Base-by-base conservation (phyloP, 129 eudicot genomes). In the Chrysanthemum seticuspe region DNA sequence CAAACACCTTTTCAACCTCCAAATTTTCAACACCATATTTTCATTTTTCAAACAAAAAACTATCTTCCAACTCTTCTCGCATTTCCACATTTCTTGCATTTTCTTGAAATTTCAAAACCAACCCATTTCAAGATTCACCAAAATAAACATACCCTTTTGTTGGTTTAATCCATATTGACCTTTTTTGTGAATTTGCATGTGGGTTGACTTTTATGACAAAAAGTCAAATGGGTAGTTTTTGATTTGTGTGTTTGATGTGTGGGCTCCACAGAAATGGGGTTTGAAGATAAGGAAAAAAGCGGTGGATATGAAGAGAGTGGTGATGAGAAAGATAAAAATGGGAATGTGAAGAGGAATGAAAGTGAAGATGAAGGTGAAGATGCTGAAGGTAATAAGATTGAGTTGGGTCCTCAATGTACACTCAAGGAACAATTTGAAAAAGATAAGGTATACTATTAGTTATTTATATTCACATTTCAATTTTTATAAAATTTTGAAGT, bases 341-440 rank as follows among this genome's bases (percentile, higher is more conserved):
- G 77, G 10, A 68, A 66, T 65, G 27, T 86, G 50, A 80, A 66
- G 14, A 80, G 91, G 67, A 72, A 54, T 62, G 72, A 55, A 21
- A 86, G 87, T 73, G 86, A 86, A 34, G 80, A 85, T 40, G 88
- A 87, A 60, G 86, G 86, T 19, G 91, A 87, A 71, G 86, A 84
- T 44, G 91, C 76, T 15, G 87, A 83, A 40, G 84, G 81, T 25
- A 56, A 78, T 25, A 64, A 66, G 5, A 75, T 87, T 31, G 60
- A 78, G 51, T 25, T 87, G 73, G 91, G 91, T 62, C 88, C 91
- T 81, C 91, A 87, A 74, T 81, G 66, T 62, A 83, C 86, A 23
- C 80, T 87, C 61, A 87, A 84, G 71, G 91, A 87, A 78, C 88
- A 83, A 63, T 79, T 83, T 49, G 91, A 87, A 72, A 87, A 84